These are phyloP conservation scores for Skeletonema marinoi DNA, from an alignment of 108 stramenopile species.

Conservation along the genomic window DNA sequence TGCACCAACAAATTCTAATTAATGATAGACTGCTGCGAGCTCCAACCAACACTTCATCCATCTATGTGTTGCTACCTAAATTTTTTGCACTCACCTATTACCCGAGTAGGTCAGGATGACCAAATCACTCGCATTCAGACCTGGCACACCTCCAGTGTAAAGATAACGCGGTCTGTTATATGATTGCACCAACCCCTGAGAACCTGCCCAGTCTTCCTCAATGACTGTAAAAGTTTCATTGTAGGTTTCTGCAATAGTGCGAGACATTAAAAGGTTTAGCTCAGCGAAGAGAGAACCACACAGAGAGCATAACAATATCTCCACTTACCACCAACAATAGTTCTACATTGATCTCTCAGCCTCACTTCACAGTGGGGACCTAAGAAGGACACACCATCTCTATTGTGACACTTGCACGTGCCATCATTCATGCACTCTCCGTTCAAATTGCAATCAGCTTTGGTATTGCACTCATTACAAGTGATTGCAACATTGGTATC, in stretches of 20 bases:
- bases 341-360: neutral
- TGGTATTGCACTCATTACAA: neutral
- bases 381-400: neutral
- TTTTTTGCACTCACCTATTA: neutral
- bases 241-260: neutral
- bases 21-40: too few species aligned
- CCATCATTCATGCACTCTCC: neutral
- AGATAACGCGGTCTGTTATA: neutral
- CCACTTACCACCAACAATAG: neutral
- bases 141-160: neutral
- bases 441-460: slow-evolving; percentile 2
- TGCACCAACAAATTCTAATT: neutral
- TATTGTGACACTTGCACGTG: neutral
- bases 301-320: neutral
- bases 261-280: neutral
- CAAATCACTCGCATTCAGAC: neutral
- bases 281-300: neutral
- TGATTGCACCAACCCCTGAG: neutral
- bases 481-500: neutral
- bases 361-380: neutral
- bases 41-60: neutral
- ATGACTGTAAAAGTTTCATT: neutral
- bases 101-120: neutral
- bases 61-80: neutral
- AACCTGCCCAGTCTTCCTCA: neutral